A percentile compares a stretch with the other conserved stretches of the same genome.
phyloP scores from a whole-genome alignment of 2,329 filamentous ascomycete species.

The Hirsutella rhossiliensis region DNA sequence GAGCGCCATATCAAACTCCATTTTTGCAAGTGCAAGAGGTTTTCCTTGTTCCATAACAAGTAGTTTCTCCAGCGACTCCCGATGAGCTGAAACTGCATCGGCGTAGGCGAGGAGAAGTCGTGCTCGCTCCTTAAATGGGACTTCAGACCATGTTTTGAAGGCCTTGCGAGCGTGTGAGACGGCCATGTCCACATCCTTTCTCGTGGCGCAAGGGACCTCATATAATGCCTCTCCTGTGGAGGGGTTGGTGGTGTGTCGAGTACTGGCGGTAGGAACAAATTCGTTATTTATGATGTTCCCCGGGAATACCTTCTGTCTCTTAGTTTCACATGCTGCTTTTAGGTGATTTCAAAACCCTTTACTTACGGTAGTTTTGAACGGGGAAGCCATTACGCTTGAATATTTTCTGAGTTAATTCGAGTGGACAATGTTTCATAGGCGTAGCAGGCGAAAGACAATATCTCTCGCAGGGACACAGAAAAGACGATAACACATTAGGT shows the following conservation, averaged over 20 bases:
- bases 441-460: no score
- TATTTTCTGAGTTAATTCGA: no score
- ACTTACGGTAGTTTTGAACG: no score
- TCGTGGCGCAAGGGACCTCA: conserved; percentile 14
- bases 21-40: conserved; percentile 6
- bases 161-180: conserved; percentile 14
- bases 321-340: no score
- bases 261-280: conserved; percentile 7
- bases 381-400: no score
- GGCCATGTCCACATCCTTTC: conserved; percentile 17
- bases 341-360: no score
- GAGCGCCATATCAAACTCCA: conserved; percentile 10
- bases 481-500: no score
- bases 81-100: conserved; percentile 13
- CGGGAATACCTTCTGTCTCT: neutral
- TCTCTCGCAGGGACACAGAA: no score
- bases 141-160: conserved; percentile 16
- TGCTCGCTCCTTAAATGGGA: conserved; percentile 12
- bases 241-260: conserved; percentile 13
- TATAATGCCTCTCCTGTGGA: conserved; percentile 19
- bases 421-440: no score
- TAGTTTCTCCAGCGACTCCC: conserved; percentile 10
- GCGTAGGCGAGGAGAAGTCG: conserved; percentile 12
- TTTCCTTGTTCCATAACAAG: conserved; percentile 13
- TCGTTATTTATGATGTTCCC: conserved; percentile 14